Evolutionary conservation across 1,139 yeast species (phyloP).

Genomic region (Taphrina sp.): DNA sequence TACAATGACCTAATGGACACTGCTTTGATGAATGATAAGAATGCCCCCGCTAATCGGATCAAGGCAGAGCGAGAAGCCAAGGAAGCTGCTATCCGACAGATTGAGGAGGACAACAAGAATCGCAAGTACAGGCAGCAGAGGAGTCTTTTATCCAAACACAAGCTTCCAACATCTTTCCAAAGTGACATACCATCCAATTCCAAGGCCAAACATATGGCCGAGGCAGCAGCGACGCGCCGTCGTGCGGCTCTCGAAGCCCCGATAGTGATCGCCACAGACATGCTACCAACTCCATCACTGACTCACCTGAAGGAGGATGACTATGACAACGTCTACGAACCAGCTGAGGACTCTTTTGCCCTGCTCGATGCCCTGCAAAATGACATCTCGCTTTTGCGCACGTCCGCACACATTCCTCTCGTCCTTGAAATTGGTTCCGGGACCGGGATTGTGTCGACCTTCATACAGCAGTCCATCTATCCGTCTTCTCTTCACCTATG

Average conservation of each 20-base stretch:
- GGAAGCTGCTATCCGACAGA: conserved; percentile 2
- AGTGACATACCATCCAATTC: not conserved
- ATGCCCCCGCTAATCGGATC: conserved; percentile 1
- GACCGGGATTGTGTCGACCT: conserved; percentile 35
- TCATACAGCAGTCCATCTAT: conserved; percentile 29
- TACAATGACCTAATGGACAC: conserved; percentile 4
- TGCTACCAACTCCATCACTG: conserved; percentile 35
- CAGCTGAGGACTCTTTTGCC: conserved; percentile 36
- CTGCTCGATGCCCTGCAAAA: conserved; percentile 36
- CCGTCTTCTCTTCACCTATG: conserved; percentile 31
- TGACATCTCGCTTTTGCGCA: conserved; percentile 24
- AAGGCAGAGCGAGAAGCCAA: conserved; percentile 18
- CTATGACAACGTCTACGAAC: conserved; percentile 34
- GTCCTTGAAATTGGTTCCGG: conserved; percentile 34
- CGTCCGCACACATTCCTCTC: conserved; percentile 4
- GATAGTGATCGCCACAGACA: conserved; percentile 1
- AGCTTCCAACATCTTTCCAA: not conserved
- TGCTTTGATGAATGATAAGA: conserved; percentile 5
- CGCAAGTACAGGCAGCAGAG: conserved; percentile 1
- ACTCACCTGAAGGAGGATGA: conserved; percentile 31
- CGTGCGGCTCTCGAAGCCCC: conserved; percentile 1
- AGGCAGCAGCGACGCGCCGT: not conserved
- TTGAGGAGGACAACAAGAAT: conserved; percentile 13
- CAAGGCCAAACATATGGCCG: conserved; percentile 1
- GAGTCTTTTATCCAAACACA: not conserved